Conservation (phyloP, 768 basidiomycete genomes). For the Boletales sp. region DNA sequence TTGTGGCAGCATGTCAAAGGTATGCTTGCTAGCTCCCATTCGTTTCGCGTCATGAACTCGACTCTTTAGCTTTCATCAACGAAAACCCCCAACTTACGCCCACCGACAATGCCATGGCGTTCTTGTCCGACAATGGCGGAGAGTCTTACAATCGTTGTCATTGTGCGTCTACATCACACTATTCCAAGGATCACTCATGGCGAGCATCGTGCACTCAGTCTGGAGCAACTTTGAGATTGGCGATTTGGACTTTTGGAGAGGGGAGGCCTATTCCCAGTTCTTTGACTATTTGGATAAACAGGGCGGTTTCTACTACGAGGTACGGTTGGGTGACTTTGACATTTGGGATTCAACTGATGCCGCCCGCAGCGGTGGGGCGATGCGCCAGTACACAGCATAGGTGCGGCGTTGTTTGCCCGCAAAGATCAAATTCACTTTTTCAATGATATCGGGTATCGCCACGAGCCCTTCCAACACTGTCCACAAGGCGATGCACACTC, state of each 20-base stretch:
- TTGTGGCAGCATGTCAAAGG: conserved; percentile 76
- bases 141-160: conserved; percentile 76
- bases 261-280: conserved; percentile 77
- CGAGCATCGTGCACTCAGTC: conserved; percentile 40
- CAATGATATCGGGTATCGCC: conserved; percentile 79
- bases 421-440: conserved; percentile 82
- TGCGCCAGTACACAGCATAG: conserved; percentile 84
- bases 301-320: conserved; percentile 93
- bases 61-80: conserved; percentile 57
- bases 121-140: conserved; percentile 68
- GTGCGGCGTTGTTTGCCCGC: conserved; percentile 68
- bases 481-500: conserved; percentile 53
- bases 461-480: conserved; percentile 79
- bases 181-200: not conserved
- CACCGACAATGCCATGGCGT: conserved; percentile 65
- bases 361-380: conserved; percentile 69
- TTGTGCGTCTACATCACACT: conserved; percentile 43
- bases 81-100: conserved; percentile 59
- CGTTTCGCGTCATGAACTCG: not conserved
- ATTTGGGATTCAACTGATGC: not conserved
- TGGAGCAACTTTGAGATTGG: conserved; percentile 83
- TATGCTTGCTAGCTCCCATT: conserved; percentile 21
- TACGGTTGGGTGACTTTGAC: conserved; percentile 22
- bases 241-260: conserved; percentile 84
- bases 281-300: conserved; percentile 77